These are phyloP conservation scores for Epichloe gansuensis DNA, from an alignment of 2,329 filamentous ascomycete genomes.

Conservation along the genomic window DNA sequence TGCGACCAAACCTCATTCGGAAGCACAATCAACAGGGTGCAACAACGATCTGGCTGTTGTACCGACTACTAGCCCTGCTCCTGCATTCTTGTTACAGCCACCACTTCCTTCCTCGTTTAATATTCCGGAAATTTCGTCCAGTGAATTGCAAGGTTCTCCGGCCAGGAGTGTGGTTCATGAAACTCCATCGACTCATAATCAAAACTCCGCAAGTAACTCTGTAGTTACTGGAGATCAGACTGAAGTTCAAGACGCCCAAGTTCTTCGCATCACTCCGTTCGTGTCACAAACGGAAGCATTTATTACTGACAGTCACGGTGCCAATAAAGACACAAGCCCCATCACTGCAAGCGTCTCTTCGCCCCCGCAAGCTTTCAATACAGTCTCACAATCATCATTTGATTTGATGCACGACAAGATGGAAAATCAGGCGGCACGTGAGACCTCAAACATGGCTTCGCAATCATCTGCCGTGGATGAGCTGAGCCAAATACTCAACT, in stretches of 20 bases:
- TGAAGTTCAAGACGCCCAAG: slow-evolving; percentile 18
- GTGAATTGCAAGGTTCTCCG: neutral
- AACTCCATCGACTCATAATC: neutral
- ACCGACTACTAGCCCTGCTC: slow-evolving; percentile 2
- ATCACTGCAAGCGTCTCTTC: neutral
- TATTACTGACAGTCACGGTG: slow-evolving; percentile 8
- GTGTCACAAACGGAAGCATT: slow-evolving; percentile 8
- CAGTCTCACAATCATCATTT: neutral
- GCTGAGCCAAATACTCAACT: slow-evolving; percentile 8
- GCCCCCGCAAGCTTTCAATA: neutral
- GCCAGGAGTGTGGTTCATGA: slow-evolving; percentile 2
- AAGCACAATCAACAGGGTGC: neutral
- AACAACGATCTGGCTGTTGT: neutral
- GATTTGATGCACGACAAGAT: neutral
- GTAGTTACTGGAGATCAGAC: neutral
- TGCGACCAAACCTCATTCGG: neutral
- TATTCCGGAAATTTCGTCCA: slow-evolving; percentile 4
- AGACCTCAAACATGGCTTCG: neutral
- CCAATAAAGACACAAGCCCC: neutral
- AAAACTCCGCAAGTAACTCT: neutral
- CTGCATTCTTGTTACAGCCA: slow-evolving; percentile 9
- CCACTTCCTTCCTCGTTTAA: neutral
- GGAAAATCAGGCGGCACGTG: slow-evolving; percentile 1
- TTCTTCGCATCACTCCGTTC: slow-evolving; percentile 8
- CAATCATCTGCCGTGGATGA: slow-evolving; percentile 8